Base-by-base conservation (phyloP, 1,284 basidiomycete genomes). In the Kalmanozyma brasiliensis region DNA sequence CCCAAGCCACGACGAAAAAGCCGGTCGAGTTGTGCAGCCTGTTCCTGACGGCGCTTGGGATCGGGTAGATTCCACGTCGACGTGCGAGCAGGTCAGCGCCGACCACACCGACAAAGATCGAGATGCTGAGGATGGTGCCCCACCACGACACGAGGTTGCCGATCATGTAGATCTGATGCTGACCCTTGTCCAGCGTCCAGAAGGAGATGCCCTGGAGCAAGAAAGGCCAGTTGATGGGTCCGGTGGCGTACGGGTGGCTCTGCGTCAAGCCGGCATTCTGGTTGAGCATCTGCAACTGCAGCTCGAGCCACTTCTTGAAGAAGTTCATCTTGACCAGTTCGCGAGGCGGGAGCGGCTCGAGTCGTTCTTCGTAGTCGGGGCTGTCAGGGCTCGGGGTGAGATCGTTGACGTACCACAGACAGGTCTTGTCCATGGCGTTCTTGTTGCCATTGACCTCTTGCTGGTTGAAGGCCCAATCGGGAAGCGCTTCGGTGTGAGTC, bases 391-490 rank as follows among this genome's bases (percentile, higher is more conserved):
- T 89, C 13, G 85, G 85, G 14, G 93, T 83, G 52, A 99, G 89
- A 35, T 92, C 88, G 72, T 96, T 89, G 14, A 91, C 89, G 82
- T 87, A 91, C 96, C 96, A 99, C 20, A 89, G 87, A 2, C 91
- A 90, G 11, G 88, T 89, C 81, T 89, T 90, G 66, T 98, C 96
- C 20, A 86, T 83, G 6, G 90, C 85, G 60, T 92, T 94, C 86
- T 98, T 99, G 85, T 97, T 94, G 0, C 96, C 96, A 78, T 99
- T 98, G 73, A 99, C 88, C 81, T 98, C 96, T 79, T 98, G 94
- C 83, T 98, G 96, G 78, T 90, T 91, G 85, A 90, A 94, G 1
- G 89, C 96, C 96, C 96, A 98, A 2, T 94, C 94, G 0, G 96
- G 96, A 11, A 99, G 86, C 16, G 82, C 74, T 52, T 89, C 88